A percentile compares a stretch with the other conserved stretches of the same genome.
Conservation (phyloP, 106 monocot species). For the Platanthera zijinensis region DNA sequence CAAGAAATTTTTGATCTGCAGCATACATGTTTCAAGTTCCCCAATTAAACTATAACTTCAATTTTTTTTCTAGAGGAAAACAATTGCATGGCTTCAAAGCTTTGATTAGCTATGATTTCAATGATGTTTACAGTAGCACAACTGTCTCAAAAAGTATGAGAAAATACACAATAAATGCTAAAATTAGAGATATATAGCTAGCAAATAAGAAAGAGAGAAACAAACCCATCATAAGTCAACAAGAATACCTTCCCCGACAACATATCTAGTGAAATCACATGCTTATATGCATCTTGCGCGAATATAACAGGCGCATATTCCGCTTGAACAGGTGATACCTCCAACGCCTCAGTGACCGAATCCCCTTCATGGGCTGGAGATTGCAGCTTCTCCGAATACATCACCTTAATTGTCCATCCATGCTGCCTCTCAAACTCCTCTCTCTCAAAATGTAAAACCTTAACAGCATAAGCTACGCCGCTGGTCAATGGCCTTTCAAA, state of each 20-base stretch:
- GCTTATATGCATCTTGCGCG: constrained; percentile 80
- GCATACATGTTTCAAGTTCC: background rate
- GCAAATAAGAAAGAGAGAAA: background rate
- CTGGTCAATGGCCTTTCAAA: constrained; percentile 95
- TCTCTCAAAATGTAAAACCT: constrained; percentile 70
- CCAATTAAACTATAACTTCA: background rate
- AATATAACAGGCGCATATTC: constrained; percentile 97
- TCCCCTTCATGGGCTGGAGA: constrained; percentile 28
- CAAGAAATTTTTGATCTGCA: background rate
- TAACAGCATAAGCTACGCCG: constrained; percentile 95
- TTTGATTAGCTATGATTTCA: background rate
- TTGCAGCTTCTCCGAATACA: constrained; percentile 49
- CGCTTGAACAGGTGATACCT: constrained; percentile 44
- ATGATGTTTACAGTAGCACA: background rate
- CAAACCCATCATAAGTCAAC: background rate
- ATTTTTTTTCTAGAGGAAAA: background rate
- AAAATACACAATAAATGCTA: background rate
- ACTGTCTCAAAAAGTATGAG: background rate
- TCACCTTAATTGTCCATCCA: constrained; percentile 90
- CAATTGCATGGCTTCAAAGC: background rate
- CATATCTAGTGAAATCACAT: constrained; percentile 88
- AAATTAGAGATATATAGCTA: background rate
- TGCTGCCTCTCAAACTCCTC: constrained; percentile 82
- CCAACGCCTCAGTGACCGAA: constrained; percentile 26
- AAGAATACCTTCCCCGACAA: constrained; percentile 68